Conservation (phyloP, 164 flowering plant species). For the Paratinospora sagittata region DNA sequence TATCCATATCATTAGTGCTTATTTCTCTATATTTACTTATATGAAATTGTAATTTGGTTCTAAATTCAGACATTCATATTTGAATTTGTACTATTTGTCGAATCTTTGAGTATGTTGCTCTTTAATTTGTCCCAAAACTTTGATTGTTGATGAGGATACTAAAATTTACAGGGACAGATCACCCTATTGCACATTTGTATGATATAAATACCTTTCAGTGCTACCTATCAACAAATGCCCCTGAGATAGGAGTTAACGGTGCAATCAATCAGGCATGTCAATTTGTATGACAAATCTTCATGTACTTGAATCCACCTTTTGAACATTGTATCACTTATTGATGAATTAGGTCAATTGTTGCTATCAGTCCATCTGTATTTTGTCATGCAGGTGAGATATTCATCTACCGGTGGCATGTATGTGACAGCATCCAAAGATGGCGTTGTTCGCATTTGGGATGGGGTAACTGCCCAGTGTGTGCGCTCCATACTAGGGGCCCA, state of each 20-base stretch:
- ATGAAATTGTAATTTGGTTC: not conserved
- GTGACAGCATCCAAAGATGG: conserved; percentile 93
- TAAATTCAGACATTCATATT: not conserved
- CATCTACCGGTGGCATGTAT: conserved; percentile 76
- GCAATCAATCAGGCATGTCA: conserved; percentile 71
- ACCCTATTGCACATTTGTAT: conserved; percentile 72
- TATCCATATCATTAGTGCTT: not conserved
- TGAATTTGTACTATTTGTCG: not conserved
- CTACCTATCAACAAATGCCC: conserved; percentile 57
- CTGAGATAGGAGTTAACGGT: conserved; percentile 50
- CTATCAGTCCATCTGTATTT: conserved; percentile 12
- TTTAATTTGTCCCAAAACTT: not conserved
- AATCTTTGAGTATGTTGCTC: not conserved
- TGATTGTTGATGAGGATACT: conserved; percentile 11
- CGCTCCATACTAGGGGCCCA: conserved; percentile 73
- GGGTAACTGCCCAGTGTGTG: conserved; percentile 63
- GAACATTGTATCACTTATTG: not conserved
- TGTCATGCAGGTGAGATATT: conserved; percentile 61
- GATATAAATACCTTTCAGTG: conserved; percentile 87
- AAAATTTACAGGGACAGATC: conserved; percentile 70
- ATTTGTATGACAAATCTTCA: not conserved
- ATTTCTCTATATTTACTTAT: not conserved
- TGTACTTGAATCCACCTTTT: not conserved
- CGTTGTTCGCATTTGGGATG: conserved; percentile 77
- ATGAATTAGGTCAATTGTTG: conserved; percentile 2